Evolutionary conservation across 2,329 filamentous ascomycete species (phyloP).

Genomic region (Fonsecaea nubica): DNA sequence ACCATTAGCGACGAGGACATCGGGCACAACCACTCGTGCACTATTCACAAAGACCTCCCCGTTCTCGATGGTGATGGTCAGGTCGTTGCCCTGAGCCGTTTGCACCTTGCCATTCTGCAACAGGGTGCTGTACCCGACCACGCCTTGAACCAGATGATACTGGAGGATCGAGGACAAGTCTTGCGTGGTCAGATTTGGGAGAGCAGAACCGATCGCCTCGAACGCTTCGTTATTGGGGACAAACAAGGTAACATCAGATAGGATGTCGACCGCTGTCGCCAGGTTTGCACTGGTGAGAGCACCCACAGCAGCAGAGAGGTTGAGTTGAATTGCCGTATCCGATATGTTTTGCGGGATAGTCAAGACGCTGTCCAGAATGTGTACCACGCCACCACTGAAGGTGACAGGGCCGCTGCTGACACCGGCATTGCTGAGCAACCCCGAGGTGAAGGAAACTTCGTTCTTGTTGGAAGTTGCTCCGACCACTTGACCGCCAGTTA

Average conservation of each 20-base stretch:
- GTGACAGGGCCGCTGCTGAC: slow-evolving; percentile 57
- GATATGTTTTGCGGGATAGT: slow-evolving; percentile 54
- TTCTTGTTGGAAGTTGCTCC: slow-evolving; percentile 50
- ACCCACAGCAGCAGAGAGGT: slow-evolving; percentile 56
- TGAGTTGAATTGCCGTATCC: slow-evolving; percentile 50
- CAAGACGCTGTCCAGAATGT: slow-evolving; percentile 59
- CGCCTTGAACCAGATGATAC: slow-evolving; percentile 68
- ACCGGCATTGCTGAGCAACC: slow-evolving; percentile 57
- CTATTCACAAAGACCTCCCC: slow-evolving; percentile 58
- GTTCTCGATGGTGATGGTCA: slow-evolving; percentile 57
- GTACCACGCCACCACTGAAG: slow-evolving; percentile 57
- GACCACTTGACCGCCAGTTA: slow-evolving; percentile 66
- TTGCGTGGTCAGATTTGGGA: slow-evolving; percentile 55
- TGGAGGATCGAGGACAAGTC: slow-evolving; percentile 62
- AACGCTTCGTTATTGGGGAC: slow-evolving; percentile 69
- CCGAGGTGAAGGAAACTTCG: slow-evolving; percentile 60
- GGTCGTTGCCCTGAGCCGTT: slow-evolving; percentile 56
- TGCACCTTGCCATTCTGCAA: slow-evolving; percentile 46
- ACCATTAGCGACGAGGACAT: slow-evolving; percentile 61
- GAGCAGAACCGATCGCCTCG: slow-evolving; percentile 60
- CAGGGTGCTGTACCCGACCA: slow-evolving; percentile 61
- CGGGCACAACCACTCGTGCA: slow-evolving; percentile 57
- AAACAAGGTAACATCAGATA: slow-evolving; percentile 66
- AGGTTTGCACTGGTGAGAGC: slow-evolving; percentile 53
- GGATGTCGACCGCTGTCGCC: slow-evolving; percentile 24